These are phyloP conservation scores for Elongisporangium anandrum DNA, from an alignment of 352 stramenopile species.

Conservation along the genomic window DNA sequence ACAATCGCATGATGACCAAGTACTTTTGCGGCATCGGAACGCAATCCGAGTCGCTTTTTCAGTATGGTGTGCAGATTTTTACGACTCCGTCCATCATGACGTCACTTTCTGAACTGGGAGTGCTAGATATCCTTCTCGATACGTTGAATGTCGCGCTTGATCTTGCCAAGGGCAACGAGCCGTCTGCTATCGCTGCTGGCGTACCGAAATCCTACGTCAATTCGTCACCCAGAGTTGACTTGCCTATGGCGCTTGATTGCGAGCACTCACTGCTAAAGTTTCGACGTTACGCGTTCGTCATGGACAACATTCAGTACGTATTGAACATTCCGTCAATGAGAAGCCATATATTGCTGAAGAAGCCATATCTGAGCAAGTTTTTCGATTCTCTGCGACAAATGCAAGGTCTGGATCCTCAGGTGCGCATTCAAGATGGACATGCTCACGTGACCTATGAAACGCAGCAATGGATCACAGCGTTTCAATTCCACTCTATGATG, in stretches of 20 bases:
- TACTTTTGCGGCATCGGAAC: constrained; percentile 91
- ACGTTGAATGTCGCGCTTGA: constrained; percentile 76
- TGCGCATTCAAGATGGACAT: constrained; percentile 68
- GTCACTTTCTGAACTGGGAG: constrained; percentile 44
- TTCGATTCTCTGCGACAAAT: constrained; percentile 64
- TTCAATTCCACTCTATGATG: constrained; percentile 83
- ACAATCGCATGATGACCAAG: constrained; percentile 81
- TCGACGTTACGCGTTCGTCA: constrained; percentile 89
- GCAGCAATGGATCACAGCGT: constrained; percentile 91
- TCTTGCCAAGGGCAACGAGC: constrained; percentile 46
- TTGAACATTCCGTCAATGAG: constrained; percentile 87
- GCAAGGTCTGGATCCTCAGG: constrained; percentile 75
- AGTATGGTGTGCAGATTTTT: constrained; percentile 92
- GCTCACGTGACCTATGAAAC: constrained; percentile 95
- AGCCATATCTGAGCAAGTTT: constrained; percentile 66
- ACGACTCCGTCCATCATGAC: constrained; percentile 89
- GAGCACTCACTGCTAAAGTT: constrained; percentile 90
- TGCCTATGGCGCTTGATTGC: constrained; percentile 72
- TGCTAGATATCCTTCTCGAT: constrained; percentile 74
- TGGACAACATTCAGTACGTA: constrained; percentile 95
- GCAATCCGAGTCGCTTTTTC: constrained; percentile 84
- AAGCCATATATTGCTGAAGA: constrained; percentile 45
- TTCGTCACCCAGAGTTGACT: background rate
- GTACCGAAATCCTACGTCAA: background rate
- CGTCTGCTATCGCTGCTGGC: constrained; percentile 15